Evolutionary conservation across 2,329 filamentous ascomycete species (phyloP).

Genomic region (Phyllosticta citriasiana): DNA sequence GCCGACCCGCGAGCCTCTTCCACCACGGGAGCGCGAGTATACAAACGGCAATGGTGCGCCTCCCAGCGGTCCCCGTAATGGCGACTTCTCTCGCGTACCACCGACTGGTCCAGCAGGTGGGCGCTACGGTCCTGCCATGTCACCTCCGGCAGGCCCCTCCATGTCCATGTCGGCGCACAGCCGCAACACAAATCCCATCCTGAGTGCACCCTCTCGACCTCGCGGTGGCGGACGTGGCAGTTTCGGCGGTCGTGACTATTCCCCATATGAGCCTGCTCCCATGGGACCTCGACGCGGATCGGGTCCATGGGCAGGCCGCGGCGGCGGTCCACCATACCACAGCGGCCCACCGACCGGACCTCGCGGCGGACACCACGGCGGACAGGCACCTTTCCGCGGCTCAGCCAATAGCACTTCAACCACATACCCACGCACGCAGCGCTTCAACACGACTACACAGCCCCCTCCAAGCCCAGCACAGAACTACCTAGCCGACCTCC

Average conservation of each 20-base stretch:
- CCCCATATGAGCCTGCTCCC: constrained; percentile 23
- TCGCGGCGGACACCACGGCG: constrained; percentile 13
- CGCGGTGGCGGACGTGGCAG: constrained; percentile 32
- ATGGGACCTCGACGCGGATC: constrained; percentile 25
- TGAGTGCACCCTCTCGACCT: constrained; percentile 31
- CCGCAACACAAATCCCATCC: constrained; percentile 24
- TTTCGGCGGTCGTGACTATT: constrained; percentile 23
- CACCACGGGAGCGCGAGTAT: constrained; percentile 18
- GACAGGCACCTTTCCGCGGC: constrained; percentile 29
- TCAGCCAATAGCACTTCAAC: constrained; percentile 33
- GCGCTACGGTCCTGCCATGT: constrained; percentile 28
- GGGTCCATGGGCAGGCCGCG: constrained; percentile 20
- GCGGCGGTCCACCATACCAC: constrained; percentile 17
- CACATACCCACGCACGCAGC: constrained; percentile 38
- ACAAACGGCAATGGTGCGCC: constrained; percentile 22
- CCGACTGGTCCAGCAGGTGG: constrained; percentile 29
- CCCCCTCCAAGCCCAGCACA: constrained; percentile 13
- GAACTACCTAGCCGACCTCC: constrained; percentile 32
- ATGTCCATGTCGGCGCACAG: constrained; percentile 22
- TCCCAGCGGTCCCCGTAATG: constrained; percentile 29
- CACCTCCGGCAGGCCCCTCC: constrained; percentile 30
- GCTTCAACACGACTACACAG: constrained; percentile 23
- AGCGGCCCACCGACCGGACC: constrained; percentile 26
- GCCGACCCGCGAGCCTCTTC: constrained; percentile 23
- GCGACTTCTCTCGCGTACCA: constrained; percentile 26